Base-by-base conservation (phyloP, 2,329 filamentous ascomycete genomes). In the Alternaria solani region DNA sequence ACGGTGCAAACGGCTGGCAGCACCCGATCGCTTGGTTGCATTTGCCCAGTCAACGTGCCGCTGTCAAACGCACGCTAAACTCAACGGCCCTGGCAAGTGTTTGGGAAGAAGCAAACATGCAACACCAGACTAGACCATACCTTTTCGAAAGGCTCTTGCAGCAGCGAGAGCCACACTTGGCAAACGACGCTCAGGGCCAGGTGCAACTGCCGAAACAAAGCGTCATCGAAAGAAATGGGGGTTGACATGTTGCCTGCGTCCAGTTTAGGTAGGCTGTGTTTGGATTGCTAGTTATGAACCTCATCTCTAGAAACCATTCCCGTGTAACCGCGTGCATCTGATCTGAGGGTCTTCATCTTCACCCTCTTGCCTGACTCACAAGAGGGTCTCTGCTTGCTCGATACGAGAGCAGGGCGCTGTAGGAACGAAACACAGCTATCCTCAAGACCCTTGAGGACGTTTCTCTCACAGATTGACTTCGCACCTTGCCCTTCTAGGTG, bases 161-260 rank as follows among this genome's bases (percentile, higher is more conserved):
- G 70, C 65, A 62, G 63, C 69, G 30, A 47, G 64, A 49, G 65
- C 63, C 39, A 69, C 68, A 23, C 67, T 69, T 41, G 65, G 43
- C 16, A 72, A 20, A 11, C 69, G 49, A n/a, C 66, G 62, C 30
- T 67, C 60, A 16, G 59, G 63, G 32, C 32, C 32, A 16, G 12
- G 14, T 6, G 32, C 7, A 36, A 36, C 32, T 36, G 32, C 32
- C 32, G 32, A 36, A 11, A 16, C 32, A 36, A 30, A 16, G 32
- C 58, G 47, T 66, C 55, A 11, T 70, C 60, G 20, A 65, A 52
- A 8, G 28, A 26, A 9, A 60, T 48, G 11, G 56, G 30, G 20
- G 55, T 42, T 59, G 59, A 26, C 36, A 58, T 44, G 2, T 44
- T 32, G 30, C 7, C 7, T 25, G 48, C 36, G 32, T 9, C 20